Conservation (phyloP, 169 alveolate species). For the Plasmodium knowlesi region DNA sequence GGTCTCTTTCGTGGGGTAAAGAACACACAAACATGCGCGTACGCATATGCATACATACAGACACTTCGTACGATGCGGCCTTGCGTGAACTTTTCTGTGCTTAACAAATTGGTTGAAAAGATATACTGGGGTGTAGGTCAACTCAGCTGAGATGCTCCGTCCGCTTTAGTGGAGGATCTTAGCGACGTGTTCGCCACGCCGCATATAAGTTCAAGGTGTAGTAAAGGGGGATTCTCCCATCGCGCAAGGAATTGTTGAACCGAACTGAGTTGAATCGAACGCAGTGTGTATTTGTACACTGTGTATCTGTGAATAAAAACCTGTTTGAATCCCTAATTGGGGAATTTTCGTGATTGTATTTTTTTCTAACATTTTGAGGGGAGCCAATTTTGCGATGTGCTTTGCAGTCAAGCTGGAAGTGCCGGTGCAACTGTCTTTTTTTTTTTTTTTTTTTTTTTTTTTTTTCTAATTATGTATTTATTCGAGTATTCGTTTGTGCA, state of each 20-base stretch:
- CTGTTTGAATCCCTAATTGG: background rate
- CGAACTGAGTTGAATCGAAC: background rate
- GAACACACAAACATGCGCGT: background rate
- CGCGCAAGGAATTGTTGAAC: background rate
- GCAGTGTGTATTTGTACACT: background rate
- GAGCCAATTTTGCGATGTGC: background rate
- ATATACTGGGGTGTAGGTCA: background rate
- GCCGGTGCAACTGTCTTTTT: conserved; percentile 37
- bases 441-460: conserved; percentile 51
- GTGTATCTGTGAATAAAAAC: background rate
- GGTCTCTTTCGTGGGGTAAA: background rate
- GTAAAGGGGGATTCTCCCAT: background rate
- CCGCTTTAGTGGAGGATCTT: background rate
- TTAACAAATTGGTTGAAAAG: background rate
- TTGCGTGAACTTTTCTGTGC: background rate
- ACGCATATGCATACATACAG: background rate
- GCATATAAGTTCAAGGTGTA: background rate
- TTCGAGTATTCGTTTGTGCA: background rate
- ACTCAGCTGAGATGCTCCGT: background rate
- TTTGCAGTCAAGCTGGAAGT: background rate
- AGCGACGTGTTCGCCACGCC: background rate
- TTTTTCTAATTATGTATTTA: conserved; percentile 9
- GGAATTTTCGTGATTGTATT: background rate
- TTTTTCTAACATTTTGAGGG: background rate
- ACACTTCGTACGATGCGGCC: background rate